Evolutionary conservation across 495 filamentous ascomycete genomes (phyloP).

Genomic region (Xylaria venustula): DNA sequence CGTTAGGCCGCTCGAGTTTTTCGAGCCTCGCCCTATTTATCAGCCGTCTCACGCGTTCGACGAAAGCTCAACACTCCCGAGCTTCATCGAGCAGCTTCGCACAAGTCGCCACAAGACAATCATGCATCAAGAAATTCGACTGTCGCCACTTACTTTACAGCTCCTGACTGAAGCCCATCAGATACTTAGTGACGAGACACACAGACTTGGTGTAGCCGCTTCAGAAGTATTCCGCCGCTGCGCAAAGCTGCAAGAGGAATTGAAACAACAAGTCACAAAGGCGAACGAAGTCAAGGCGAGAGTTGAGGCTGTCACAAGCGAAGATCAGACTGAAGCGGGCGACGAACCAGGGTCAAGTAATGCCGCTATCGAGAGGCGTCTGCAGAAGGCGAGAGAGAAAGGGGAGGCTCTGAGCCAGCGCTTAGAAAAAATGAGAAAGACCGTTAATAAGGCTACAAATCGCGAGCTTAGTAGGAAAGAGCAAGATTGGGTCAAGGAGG

Average conservation of each 20-base stretch:
- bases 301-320: constrained; percentile 64
- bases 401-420: constrained; percentile 60
- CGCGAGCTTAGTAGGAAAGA: constrained; percentile 74
- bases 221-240: constrained; percentile 81
- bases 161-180: constrained; percentile 76
- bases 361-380: constrained; percentile 55
- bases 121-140: constrained; percentile 67
- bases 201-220: constrained; percentile 67
- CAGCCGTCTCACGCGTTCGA: constrained; percentile 67
- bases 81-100: constrained; percentile 61
- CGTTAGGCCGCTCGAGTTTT: constrained; percentile 35
- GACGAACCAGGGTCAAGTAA: constrained; percentile 46
- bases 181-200: constrained; percentile 70
- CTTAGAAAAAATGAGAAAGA: constrained; percentile 62
- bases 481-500: constrained; percentile 64
- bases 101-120: constrained; percentile 57
- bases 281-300: constrained; percentile 64
- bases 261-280: constrained; percentile 67
- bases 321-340: constrained; percentile 49
- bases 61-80: constrained; percentile 54
- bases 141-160: constrained; percentile 73
- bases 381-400: constrained; percentile 56
- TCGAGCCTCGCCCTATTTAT: constrained; percentile 65
- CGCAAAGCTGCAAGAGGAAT: constrained; percentile 67
- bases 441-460: constrained; percentile 55